A percentile compares a stretch with the other conserved stretches of the same genome.
These are phyloP conservation scores for Penicillium sp. DNA, from an alignment of 2,329 filamentous ascomycete genomes.

Conservation along the genomic window DNA sequence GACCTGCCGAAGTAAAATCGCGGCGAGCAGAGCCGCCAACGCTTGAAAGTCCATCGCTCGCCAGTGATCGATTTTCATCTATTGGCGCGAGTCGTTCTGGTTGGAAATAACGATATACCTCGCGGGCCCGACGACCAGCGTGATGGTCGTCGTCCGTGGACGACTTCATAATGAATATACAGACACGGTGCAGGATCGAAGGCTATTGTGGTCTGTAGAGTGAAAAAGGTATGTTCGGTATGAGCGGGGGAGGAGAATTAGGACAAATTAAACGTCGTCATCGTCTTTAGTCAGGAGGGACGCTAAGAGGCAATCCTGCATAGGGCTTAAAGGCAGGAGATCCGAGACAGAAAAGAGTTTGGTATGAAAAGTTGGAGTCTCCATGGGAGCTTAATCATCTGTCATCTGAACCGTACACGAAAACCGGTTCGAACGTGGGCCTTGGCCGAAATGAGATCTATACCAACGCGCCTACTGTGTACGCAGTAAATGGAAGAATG, in stretches of 20 bases:
- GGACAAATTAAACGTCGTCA: not conserved
- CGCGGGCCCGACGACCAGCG: constrained; percentile 33
- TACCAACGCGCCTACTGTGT: not conserved
- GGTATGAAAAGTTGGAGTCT: not conserved
- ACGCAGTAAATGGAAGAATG: not conserved
- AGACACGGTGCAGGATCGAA: not conserved
- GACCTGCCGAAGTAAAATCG: not conserved
- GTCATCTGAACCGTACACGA: not conserved
- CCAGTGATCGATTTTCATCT: not conserved
- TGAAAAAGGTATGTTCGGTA: not conserved
- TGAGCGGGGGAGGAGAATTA: not conserved
- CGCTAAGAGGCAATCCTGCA: too few species aligned
- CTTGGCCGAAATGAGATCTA: not conserved
- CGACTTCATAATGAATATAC: not conserved
- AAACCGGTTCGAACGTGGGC: not conserved
- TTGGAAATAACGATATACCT: constrained; percentile 39
- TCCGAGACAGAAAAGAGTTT: too few species aligned
- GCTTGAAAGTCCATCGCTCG: not conserved
- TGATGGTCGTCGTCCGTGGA: constrained; percentile 20
- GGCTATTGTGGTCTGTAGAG: not conserved
- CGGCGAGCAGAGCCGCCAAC: not conserved
- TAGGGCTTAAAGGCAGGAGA: not conserved
- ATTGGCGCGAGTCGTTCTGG: constrained; percentile 18
- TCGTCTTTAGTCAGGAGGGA: not conserved
- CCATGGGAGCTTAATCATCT: not conserved